These are phyloP conservation scores for Letharia columbiana DNA, from an alignment of 495 filamentous ascomycete species.

Conservation along the genomic window DNA sequence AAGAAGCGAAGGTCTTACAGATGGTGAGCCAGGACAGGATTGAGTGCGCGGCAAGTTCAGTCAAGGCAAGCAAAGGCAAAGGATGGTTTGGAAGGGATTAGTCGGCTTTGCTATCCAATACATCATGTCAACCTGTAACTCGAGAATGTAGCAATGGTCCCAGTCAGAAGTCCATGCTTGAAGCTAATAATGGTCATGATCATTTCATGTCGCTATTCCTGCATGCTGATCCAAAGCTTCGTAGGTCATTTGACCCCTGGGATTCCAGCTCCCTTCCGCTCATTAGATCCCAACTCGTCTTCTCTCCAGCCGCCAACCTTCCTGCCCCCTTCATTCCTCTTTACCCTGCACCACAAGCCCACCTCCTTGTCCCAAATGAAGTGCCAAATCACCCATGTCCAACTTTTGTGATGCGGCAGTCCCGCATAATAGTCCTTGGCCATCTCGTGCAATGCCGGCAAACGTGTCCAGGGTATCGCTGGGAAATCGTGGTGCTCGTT, in stretches of 20 bases:
- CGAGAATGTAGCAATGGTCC: background rate
- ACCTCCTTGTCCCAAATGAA: conserved; percentile 87
- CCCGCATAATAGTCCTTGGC: conserved; percentile 89
- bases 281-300: conserved; percentile 43
- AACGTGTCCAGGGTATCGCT: conserved; percentile 84
- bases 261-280: conserved; percentile 17
- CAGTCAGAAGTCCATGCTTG: background rate
- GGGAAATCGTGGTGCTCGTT: conserved; percentile 99
- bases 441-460: conserved; percentile 66
- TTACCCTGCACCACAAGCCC: conserved; percentile 84
- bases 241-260: conserved; percentile 5
- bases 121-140: background rate
- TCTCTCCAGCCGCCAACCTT: conserved; percentile 51
- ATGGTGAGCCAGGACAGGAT: background rate
- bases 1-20: background rate
- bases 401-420: conserved; percentile 78
- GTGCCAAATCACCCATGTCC: conserved; percentile 87
- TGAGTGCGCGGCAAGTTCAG: background rate
- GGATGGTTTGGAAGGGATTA: background rate
- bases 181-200: background rate
- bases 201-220: background rate
- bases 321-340: conserved; percentile 75
- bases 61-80: background rate
- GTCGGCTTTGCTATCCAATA: background rate
- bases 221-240: background rate